A percentile compares a stretch with the other conserved stretches of the same genome.
These are phyloP conservation scores for Rhizopogon vesiculosus DNA, from an alignment of 768 basidiomycete genomes.

Conservation along the genomic window DNA sequence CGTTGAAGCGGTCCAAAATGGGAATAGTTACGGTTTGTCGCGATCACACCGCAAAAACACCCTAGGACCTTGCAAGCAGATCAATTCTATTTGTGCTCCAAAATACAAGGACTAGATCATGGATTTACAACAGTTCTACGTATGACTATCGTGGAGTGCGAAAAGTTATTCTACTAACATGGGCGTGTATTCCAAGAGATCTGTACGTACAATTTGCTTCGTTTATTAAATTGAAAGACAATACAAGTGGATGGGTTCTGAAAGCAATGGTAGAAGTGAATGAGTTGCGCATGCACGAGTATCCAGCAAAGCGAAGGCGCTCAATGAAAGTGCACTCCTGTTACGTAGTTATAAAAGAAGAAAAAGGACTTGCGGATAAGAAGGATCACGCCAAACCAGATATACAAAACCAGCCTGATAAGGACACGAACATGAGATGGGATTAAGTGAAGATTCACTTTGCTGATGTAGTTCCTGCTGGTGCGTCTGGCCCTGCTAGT, in stretches of 20 bases:
- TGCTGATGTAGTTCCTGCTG: slow-evolving; percentile 9
- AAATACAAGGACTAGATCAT: background rate
- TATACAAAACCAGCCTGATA: background rate
- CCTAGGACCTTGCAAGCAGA: background rate
- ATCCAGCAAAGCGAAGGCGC: background rate
- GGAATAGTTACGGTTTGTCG: too few relatives aligned
- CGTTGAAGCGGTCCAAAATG: background rate
- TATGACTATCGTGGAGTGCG: background rate
- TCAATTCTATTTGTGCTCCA: background rate
- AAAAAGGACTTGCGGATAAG: slow-evolving; percentile 1
- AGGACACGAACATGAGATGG: background rate
- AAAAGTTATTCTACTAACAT: background rate
- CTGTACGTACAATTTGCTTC: slow-evolving; percentile 6
- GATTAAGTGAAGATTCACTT: slow-evolving; percentile 1
- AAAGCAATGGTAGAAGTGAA: background rate
- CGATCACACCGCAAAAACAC: too few relatives aligned
- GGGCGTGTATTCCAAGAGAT: slow-evolving; percentile 7
- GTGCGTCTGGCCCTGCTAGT: slow-evolving; percentile 57
- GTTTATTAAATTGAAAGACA: background rate
- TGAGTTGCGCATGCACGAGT: background rate
- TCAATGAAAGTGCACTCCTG: background rate
- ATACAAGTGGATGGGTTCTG: background rate
- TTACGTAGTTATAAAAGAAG: background rate
- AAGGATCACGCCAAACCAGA: background rate
- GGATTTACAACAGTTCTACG: background rate